Base-by-base conservation (phyloP, 192 early-diverging fungal genomes). In the Phlyctochytrium bullatum region DNA sequence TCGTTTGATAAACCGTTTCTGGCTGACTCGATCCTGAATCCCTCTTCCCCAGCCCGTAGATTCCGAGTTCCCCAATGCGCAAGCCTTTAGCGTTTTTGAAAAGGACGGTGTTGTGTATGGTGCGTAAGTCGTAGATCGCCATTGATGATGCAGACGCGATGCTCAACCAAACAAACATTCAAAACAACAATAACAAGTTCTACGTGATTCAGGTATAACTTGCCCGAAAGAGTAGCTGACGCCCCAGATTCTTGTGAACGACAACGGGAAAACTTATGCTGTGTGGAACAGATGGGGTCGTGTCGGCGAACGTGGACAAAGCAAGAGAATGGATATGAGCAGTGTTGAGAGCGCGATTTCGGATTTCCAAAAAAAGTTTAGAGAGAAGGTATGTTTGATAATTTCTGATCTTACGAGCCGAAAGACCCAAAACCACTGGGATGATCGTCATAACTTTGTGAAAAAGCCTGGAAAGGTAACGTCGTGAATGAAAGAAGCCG, bases 101-200 rank as follows among this genome's bases (percentile, higher is more conserved):
- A 60, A 67, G 47, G 67, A 65, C 53, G 66, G 51, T 30, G 67
- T 65, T 16, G 65, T 80, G 0, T 80, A 76, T 59, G 78, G 75
- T 81, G 51, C 17, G 63, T 12, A 28, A 23, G 17, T 71, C 20
- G 25, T 23, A n/a, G 31, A 16, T 20, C 20, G 17, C 25, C 31
- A 57, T 62, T 34, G 69, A 79, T 34, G 27, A 14, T 40, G 14
- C 79, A 87, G 83, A 91, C 61, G 80, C 76, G 3, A 76, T 87
- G 65, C 66, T 91, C 52, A 91, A 90, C 65, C 86, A 89, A 60
- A 91, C 89, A 24, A 76, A 91, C 36, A 85, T 91, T 56, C 59
- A 64, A 17, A 52, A 28, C 29, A 90, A 91, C 74, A 90, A 86
- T 76, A 91, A 91, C 79, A 91, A 91, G 68, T 91, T 89, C 59